These are phyloP conservation scores for Alternaria ethzedia DNA, from an alignment of 2,329 filamentous ascomycete species.

Conservation along the genomic window DNA sequence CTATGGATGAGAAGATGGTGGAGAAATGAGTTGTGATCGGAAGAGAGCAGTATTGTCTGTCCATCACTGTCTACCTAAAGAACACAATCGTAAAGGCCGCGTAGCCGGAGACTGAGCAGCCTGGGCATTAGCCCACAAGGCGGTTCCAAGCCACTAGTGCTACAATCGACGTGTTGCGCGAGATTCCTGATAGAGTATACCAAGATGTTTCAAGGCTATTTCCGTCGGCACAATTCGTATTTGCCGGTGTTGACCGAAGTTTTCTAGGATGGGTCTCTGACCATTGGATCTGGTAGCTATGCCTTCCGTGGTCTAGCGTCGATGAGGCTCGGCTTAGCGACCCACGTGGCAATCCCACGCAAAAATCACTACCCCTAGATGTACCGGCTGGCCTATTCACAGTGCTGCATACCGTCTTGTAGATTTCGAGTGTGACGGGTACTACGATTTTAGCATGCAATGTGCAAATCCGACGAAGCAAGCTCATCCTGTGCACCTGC, in stretches of 20 bases:
- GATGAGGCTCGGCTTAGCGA: constrained; percentile 12
- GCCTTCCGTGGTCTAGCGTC: not conserved
- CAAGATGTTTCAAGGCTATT: constrained; percentile 13
- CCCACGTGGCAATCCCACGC: constrained; percentile 20
- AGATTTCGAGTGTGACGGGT: not conserved
- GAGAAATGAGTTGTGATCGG: constrained; percentile 5
- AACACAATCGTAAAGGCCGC: not conserved
- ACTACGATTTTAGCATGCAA: not conserved
- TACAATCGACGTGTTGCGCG: constrained; percentile 17
- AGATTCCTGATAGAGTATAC: constrained; percentile 24
- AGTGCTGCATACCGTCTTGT: not conserved
- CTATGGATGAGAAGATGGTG: constrained; percentile 27
- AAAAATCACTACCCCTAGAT: not conserved
- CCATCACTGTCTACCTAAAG: not conserved
- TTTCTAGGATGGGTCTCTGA: not conserved
- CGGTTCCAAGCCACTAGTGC: constrained; percentile 32
- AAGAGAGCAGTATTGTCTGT: not conserved
- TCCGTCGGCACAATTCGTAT: not conserved
- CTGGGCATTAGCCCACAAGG: not conserved
- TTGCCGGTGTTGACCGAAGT: constrained; percentile 6
- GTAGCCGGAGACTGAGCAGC: not conserved
- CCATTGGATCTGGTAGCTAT: not conserved
- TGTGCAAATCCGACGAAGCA: not conserved
- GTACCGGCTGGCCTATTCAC: not conserved
- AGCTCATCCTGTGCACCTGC: not conserved